Conservation (phyloP, 192 early-diverging fungal genomes). For the Linnemannia zychae region DNA sequence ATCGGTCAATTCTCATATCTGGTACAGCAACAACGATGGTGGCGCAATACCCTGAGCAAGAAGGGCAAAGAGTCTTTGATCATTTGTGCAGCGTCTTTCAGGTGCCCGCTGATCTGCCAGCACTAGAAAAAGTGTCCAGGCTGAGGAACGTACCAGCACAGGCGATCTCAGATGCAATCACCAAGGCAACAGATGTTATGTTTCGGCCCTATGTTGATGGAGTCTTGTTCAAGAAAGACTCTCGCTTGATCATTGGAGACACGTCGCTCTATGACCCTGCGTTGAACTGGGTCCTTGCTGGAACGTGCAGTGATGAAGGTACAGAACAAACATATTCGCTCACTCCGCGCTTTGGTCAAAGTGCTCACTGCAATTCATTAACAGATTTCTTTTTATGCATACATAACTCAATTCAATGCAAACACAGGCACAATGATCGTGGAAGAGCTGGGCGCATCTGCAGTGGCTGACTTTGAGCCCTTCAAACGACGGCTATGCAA, state of each 20-base stretch:
- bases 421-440: background rate
- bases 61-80: conserved; percentile 43
- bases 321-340: conserved; percentile 8
- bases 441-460: background rate
- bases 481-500: conserved; percentile 2
- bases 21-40: conserved; percentile 32
- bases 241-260: background rate
- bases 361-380: no score
- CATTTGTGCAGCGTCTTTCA: conserved; percentile 32
- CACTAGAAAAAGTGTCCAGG: conserved; percentile 18
- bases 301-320: conserved; percentile 21
- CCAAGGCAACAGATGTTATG: background rate
- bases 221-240: conserved; percentile 7
- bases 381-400: background rate
- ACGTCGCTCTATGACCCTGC: conserved; percentile 1
- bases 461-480: background rate
- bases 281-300: conserved; percentile 10
- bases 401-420: background rate
- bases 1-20: conserved; percentile 49
- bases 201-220: conserved; percentile 9
- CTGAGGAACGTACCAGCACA: conserved; percentile 25
- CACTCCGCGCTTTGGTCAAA: background rate
- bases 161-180: conserved; percentile 5
- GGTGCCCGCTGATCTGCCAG: background rate
- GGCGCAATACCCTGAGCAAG: conserved; percentile 18